A percentile compares a stretch with the other conserved stretches of the same genome.
Evolutionary conservation across 371 early-diverging fungal species (phyloP).

Genomic region (Choanephora cucurbitarum): DNA sequence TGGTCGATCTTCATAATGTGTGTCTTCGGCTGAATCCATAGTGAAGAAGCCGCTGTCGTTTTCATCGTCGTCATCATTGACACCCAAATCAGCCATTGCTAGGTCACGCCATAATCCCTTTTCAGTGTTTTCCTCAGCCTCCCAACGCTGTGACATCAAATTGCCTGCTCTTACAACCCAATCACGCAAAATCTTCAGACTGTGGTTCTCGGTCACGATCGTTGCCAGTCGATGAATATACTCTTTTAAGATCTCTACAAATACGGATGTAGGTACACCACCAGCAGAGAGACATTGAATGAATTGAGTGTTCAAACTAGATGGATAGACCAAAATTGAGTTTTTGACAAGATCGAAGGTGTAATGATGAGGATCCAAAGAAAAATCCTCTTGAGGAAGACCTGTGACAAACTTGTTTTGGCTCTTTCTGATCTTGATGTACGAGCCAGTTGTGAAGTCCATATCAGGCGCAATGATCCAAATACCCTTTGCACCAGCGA

Average conservation of each 20-base stretch:
- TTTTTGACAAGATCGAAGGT: conserved; percentile 50
- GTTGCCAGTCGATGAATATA: conserved; percentile 33
- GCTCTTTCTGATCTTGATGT: conserved; percentile 42
- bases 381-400: conserved; percentile 25
- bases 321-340: conserved; percentile 36
- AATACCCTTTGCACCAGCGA: conserved; percentile 54
- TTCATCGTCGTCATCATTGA: conserved; percentile 26
- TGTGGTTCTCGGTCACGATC: conserved; percentile 34
- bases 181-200: conserved; percentile 34
- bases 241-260: conserved; percentile 42
- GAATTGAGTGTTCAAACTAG: conserved; percentile 50
- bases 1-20: background rate
- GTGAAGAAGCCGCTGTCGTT: conserved; percentile 16
- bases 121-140: conserved; percentile 26
- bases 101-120: conserved; percentile 34
- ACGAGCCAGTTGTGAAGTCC: conserved; percentile 33
- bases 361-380: conserved; percentile 37
- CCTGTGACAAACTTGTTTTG: conserved; percentile 52
- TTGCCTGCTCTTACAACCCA: conserved; percentile 37
- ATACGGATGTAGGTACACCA: conserved; percentile 39
- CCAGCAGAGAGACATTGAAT: conserved; percentile 47
- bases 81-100: conserved; percentile 3
- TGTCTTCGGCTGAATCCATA: conserved; percentile 15
- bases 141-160: conserved; percentile 39
- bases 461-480: conserved; percentile 45